Percentiles rank a stretch among this genome's conserved stretches.
Conservation (phyloP, 352 stramenopile genomes). For the Globisporangium takayamanum region DNA sequence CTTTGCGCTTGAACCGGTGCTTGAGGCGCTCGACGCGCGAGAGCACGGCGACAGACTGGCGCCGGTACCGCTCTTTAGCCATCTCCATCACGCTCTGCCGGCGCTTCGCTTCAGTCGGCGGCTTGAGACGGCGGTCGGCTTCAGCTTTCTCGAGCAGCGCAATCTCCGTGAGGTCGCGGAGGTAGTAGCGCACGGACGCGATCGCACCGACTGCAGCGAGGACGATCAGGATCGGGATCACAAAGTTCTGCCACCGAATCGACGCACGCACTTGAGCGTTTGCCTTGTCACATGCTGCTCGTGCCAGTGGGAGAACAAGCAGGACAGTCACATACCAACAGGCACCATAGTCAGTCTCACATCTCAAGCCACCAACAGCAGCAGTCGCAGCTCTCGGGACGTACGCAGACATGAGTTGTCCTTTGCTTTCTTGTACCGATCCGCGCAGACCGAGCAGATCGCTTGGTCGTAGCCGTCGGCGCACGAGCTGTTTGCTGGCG, state of each 20-base stretch:
- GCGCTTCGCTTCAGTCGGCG: constrained; percentile 12
- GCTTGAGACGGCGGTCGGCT: constrained; percentile 41
- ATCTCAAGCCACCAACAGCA: not conserved
- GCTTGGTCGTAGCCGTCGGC: constrained; percentile 41
- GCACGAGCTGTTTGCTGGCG: constrained; percentile 29
- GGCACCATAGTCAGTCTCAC: not conserved
- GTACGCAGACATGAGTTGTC: constrained; percentile 55
- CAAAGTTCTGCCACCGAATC: constrained; percentile 67
- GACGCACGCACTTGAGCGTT: constrained; percentile 42
- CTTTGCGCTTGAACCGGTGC: constrained; percentile 19
- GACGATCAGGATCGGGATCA: constrained; percentile 50
- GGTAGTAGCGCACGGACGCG: constrained; percentile 34
- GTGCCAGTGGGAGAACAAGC: not conserved
- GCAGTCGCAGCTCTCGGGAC: constrained; percentile 7
- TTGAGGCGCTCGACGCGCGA: constrained; percentile 26
- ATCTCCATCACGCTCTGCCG: constrained; percentile 18
- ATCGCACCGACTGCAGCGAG: constrained; percentile 29
- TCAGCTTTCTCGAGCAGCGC: constrained; percentile 51
- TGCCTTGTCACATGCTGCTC: constrained; percentile 42
- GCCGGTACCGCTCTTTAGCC: constrained; percentile 19
- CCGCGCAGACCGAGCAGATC: constrained; percentile 63
- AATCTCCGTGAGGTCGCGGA: constrained; percentile 60
- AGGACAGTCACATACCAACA: too few species aligned
- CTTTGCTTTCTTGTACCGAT: constrained; percentile 43
- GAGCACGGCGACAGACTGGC: constrained; percentile 15